Conservation (phyloP, 768 basidiomycete genomes). For the Scleroderma citrinum region DNA sequence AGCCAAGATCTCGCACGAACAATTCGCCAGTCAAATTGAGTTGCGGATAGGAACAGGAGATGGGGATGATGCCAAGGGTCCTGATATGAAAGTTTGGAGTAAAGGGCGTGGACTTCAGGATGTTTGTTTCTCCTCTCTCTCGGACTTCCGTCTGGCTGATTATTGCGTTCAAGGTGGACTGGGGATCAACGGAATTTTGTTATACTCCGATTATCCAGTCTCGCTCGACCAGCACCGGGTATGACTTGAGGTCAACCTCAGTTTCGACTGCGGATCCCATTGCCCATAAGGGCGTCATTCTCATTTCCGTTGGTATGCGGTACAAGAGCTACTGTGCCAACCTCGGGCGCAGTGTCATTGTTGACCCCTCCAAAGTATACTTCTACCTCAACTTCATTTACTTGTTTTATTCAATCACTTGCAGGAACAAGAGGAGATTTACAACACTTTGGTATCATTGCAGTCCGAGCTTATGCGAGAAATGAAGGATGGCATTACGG, state of each 20-base stretch:
- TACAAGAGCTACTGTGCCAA: constrained; percentile 93
- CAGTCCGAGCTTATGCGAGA: constrained; percentile 70
- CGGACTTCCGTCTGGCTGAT: constrained; percentile 4
- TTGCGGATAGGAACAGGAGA: constrained; percentile 74
- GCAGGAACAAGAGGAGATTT: constrained; percentile 90
- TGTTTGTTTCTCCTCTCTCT: constrained; percentile 39
- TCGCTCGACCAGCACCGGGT: constrained; percentile 72
- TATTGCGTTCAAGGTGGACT: constrained; percentile 61
- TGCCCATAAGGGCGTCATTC: constrained; percentile 81
- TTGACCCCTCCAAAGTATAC: constrained; percentile 84
- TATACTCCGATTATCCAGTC: constrained; percentile 97
- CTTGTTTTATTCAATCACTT: constrained; percentile 2
- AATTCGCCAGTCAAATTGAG: constrained; percentile 82
- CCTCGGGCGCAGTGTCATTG: constrained; percentile 90
- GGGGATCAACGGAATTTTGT: constrained; percentile 85
- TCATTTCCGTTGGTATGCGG: constrained; percentile 82
- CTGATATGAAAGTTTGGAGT: constrained; percentile 91
- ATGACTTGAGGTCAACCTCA: constrained; percentile 83
- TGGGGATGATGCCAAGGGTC: constrained; percentile 61
- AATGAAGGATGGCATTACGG: constrained; percentile 72
- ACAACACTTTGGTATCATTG: constrained; percentile 68
- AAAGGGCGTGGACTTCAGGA: constrained; percentile 69
- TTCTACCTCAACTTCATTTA: neutral
- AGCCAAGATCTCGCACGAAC: constrained; percentile 84
- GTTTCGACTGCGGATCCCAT: constrained; percentile 81